These are phyloP conservation scores for Spiraea crenata DNA, from an alignment of 331 rosid species.

Conservation along the genomic window DNA sequence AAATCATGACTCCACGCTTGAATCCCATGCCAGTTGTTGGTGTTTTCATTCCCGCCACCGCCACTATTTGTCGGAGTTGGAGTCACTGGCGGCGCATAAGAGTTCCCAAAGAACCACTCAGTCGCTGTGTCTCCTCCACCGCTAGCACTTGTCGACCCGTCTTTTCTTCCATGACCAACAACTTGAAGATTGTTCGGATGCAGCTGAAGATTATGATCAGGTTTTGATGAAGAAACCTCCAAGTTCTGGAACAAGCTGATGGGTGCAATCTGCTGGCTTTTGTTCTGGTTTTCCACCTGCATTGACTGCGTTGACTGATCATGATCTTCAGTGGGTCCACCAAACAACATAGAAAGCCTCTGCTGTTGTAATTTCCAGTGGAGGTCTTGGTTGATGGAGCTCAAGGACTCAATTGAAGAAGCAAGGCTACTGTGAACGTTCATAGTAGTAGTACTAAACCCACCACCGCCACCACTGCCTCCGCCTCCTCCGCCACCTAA, in stretches of 20 bases:
- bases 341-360: conserved; percentile 64
- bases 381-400: conserved; percentile 93
- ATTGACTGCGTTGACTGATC: conserved; percentile 5
- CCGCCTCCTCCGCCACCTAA: conserved; percentile 20
- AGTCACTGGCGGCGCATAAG: conserved; percentile 49
- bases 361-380: conserved; percentile 98
- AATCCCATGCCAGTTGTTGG: conserved; percentile 50
- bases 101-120: conserved; percentile 76
- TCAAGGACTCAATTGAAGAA: conserved; percentile 84
- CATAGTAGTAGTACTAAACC: conserved; percentile 34
- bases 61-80: conserved; percentile 46
- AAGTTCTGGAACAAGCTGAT: conserved; percentile 55
- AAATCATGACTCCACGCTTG: conserved; percentile 61
- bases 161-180: conserved; percentile 36
- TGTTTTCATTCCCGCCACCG: conserved; percentile 34
- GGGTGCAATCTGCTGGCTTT: conserved; percentile 43
- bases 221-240: conserved; percentile 41
- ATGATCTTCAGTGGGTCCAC: conserved; percentile 34
- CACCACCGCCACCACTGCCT: conserved; percentile 11
- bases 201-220: conserved; percentile 18
- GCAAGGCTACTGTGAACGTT: conserved; percentile 52
- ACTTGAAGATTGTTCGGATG: neutral
- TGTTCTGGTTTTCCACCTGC: conserved; percentile 27
- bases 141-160: conserved; percentile 23
- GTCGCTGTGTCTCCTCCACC: conserved; percentile 31